A percentile compares a stretch with the other conserved stretches of the same genome.
phyloP scores from a whole-genome alignment of 1,139 yeast genomes.

The Taphrina flavorubra region DNA sequence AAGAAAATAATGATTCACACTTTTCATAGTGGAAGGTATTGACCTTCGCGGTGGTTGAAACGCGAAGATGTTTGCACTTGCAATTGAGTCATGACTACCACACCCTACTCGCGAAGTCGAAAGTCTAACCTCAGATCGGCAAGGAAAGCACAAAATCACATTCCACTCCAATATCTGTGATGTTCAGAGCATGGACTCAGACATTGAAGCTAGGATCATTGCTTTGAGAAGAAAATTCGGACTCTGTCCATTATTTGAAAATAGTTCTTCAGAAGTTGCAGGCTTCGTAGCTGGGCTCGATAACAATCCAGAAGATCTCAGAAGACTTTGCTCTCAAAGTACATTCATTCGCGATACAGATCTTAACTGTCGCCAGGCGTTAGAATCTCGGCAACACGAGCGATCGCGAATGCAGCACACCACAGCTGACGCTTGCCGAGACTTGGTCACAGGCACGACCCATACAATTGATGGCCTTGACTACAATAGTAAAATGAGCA shows the following conservation, averaged over 20 bases:
- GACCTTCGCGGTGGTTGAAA: too few relatives aligned
- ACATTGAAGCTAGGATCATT: constrained; percentile 2
- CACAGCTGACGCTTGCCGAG: too few relatives aligned
- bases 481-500: neutral
- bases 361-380: neutral
- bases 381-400: too few relatives aligned
- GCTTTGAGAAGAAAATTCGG: constrained; percentile 9
- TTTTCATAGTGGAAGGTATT: too few relatives aligned
- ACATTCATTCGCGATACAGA: neutral
- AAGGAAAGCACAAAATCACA: too few relatives aligned
- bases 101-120: too few relatives aligned
- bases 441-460: neutral
- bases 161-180: too few relatives aligned
- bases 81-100: too few relatives aligned
- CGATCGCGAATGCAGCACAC: too few relatives aligned
- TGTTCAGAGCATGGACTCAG: neutral
- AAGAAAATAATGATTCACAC: too few relatives aligned
- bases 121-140: too few relatives aligned
- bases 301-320: neutral
- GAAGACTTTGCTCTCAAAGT: neutral
- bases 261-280: neutral
- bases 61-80: too few relatives aligned
- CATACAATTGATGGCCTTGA: neutral
- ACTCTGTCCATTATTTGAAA: neutral
- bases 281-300: constrained; percentile 16